Base-by-base conservation (phyloP, 495 filamentous ascomycete species). In the Hypoxylon perforatum region DNA sequence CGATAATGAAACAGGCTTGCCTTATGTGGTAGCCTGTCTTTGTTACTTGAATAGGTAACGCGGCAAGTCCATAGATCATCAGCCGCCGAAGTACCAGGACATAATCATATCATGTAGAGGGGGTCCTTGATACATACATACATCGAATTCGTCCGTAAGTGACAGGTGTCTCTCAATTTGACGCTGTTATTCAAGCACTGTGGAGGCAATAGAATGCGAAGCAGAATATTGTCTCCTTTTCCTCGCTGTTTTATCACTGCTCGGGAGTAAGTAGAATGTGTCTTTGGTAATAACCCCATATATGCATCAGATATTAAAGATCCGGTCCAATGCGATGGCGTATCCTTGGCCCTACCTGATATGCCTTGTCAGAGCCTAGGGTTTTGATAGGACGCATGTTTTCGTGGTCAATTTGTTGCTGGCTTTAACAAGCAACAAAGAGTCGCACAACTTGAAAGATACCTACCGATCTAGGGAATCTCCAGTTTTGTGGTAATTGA, bases 351-450 rank as follows among this genome's bases (percentile, higher is more conserved):
- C 45, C 52, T 69, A 30, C 9, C 23, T 47, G 48, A 52, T 47
- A 18, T 57, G 57, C 47, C 46, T 50, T 39, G 45, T n/a, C 22
- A 3, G 28, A 21, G 21, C 28, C 49, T 52, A 25, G 53, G 53
- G 35, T 36, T 38, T 38, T 63, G 61, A 70, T 67, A 67, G 67
- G 63, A 18, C 36, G 17, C 21, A 38, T 38, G 57, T 70, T 67
- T 66, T 67, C 62, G 67, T 66, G 41, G 25, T 7, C 58, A 66
- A 63, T 49, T 52, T 70, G 53, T 55, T n/a, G 25, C n/a, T 7
- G 25, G 46, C 18, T 63, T 66, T 51, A 67, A 66, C 62, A 62
- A 65, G 11, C 50, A 57, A 66, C 42, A 63, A 60, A 66, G 62
- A 63, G 54, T 66, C 53, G 62, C 53, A 17, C 11, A n/a, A n/a